Conservation (phyloP, 2,329 filamentous ascomycete genomes). For the Geoglossum cookeanum region DNA sequence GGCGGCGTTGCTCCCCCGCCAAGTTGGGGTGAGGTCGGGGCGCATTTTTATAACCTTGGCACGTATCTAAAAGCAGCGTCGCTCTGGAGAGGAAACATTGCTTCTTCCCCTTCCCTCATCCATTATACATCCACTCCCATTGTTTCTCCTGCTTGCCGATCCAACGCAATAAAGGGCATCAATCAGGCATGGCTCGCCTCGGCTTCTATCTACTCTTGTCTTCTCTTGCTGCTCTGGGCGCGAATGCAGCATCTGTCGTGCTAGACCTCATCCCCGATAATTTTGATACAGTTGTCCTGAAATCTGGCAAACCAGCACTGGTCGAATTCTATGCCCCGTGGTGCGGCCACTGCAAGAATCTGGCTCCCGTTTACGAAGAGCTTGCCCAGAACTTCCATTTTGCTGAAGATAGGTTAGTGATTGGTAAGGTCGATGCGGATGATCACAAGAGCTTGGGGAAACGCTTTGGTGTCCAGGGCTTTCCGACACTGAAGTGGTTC, state of each 20-base stretch:
- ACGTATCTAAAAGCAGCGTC: not conserved
- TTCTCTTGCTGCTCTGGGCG: conserved; percentile 27
- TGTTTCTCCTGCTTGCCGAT: not conserved
- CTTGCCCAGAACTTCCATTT: conserved; percentile 56
- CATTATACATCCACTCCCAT: not conserved
- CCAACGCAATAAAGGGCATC: not conserved
- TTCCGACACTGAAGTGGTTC: conserved; percentile 95
- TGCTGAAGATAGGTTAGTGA: conserved; percentile 56
- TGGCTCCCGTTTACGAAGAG: conserved; percentile 89
- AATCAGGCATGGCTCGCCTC: not conserved
- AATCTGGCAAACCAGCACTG: conserved; percentile 85
- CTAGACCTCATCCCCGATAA: conserved; percentile 77
- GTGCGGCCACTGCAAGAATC: conserved; percentile 98
- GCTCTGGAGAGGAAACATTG: not conserved
- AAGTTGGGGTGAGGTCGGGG: too few species aligned
- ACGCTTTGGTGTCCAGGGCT: conserved; percentile 77
- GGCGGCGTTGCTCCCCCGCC: too few species aligned
- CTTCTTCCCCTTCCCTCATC: not conserved
- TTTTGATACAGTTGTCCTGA: conserved; percentile 77
- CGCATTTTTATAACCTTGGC: too few species aligned
- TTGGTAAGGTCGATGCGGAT: conserved; percentile 94
- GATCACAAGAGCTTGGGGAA: conserved; percentile 68
- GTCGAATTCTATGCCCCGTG: conserved; percentile 98
- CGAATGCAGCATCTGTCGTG: conserved; percentile 60
- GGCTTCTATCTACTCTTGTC: conserved; percentile 27